Conservation (phyloP, 495 filamentous ascomycete genomes). For the Annulohypoxylon stygium region DNA sequence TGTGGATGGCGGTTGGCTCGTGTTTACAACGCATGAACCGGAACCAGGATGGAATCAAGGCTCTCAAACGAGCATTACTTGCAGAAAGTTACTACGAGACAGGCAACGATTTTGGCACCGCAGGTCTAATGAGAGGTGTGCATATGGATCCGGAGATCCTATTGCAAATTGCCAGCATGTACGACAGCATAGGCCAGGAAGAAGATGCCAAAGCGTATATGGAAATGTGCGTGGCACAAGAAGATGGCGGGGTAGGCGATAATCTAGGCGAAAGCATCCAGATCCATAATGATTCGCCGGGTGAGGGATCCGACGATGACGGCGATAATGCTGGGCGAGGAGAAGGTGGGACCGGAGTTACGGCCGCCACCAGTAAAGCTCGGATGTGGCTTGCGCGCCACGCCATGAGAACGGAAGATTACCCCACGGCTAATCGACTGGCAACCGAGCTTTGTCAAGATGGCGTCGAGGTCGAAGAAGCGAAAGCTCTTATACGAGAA, state of each 20-base stretch:
- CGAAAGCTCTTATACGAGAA: slow-evolving; percentile 93
- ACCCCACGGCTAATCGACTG: slow-evolving; percentile 79
- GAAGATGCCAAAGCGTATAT: slow-evolving; percentile 91
- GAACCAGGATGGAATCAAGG: slow-evolving; percentile 88
- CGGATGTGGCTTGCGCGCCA: slow-evolving; percentile 92
- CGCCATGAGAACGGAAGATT: slow-evolving; percentile 80
- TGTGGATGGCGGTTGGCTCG: slow-evolving; percentile 96
- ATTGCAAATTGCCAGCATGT: slow-evolving; percentile 88
- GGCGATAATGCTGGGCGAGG: slow-evolving; percentile 57
- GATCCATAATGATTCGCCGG: slow-evolving; percentile 62
- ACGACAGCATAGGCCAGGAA: slow-evolving; percentile 80
- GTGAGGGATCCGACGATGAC: slow-evolving; percentile 67
- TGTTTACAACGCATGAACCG: slow-evolving; percentile 91
- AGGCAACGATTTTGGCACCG: slow-evolving; percentile 61
- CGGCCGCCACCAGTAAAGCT: slow-evolving; percentile 88
- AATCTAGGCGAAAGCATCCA: slow-evolving; percentile 64
- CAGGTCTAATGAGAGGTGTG: slow-evolving; percentile 53
- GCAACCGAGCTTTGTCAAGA: slow-evolving; percentile 95
- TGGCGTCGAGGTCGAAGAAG: slow-evolving; percentile 97
- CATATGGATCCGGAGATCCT: slow-evolving; percentile 91
- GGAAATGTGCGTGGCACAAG: slow-evolving; percentile 93
- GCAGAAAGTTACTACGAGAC: slow-evolving; percentile 84
- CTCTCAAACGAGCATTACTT: slow-evolving; percentile 89
- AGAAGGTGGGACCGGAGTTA: slow-evolving; percentile 77
- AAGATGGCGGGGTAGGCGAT: slow-evolving; percentile 69